Evolutionary conservation across 2,329 filamentous ascomycete species (phyloP), one percentile per base, ranked within the genome.

Genomic region (Knoxdaviesia proteae): DNA sequence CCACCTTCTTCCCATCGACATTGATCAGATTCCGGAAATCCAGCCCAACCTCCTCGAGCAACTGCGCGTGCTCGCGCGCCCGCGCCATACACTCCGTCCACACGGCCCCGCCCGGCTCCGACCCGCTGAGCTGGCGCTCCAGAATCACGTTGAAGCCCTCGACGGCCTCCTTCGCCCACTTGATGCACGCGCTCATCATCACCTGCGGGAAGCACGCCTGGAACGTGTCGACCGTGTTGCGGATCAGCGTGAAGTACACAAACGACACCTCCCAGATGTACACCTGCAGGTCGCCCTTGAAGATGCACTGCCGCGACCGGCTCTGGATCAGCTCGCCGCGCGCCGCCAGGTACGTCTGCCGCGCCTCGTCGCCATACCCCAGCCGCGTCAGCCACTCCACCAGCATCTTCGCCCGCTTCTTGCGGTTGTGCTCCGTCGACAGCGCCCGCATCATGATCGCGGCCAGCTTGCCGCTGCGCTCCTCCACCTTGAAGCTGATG

Each of bases 261-360:
- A 86, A 94, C 2, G 88, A 90, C 39, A 96, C 68, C 56, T 94
- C 84, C 69, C 87, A 94, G 51, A 96, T 90, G 60, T 96, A 96
- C 8, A 86, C 71, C 46, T 84, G 83, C 6, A 98, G 71, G 52
- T 94, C 83, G 42, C 90, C 90, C 55, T 94, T 86, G 60, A 98
- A 98, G 45, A 92, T 80, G 56, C 88, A 90, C 69, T 93, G 84
- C 45, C 90, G 78, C 31, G 84, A 79, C 49, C 87, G 73, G 54
- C 84, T 82, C 49, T 79, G 80, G 47, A 98, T 83, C 5, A 80
- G 74, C 38, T 75, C 75, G 41, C 77, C 77, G 42, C 90, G 73
- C 20, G 86, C 81, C 43, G 79, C 71, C 5, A 98, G 69, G 54
- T 94, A 96, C 1, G 81, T 79, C 57, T 90, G 84, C 47, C 88